Evolutionary conservation across 108 stramenopile species (phyloP), one percentile per base, ranked within the genome.

Genomic region (Thalassiosira profunda): DNA sequence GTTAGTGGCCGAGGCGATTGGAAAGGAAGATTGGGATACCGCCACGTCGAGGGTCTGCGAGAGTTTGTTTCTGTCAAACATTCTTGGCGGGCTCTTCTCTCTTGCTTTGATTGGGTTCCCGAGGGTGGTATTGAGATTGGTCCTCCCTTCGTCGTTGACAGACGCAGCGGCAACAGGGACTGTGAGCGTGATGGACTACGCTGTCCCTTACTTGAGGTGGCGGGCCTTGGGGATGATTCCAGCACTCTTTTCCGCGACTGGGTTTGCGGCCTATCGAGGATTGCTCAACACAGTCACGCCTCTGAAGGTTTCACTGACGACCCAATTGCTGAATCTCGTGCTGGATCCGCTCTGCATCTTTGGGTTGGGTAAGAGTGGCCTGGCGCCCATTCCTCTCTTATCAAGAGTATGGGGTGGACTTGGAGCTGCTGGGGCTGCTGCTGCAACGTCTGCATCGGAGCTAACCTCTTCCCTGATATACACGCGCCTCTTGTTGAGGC

Each of bases 211-310:
- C 60, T 63, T 95, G 34, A 73, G 87, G 24, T 74, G 71, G 42
- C 67, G 93, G 59, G 89, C 89, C 0, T 60, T 95, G 25, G 72
- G 83, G 26, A 87, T 92, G 80, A 51, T 92, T 4, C 93, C 93
- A 11, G 87, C 88, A 1, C 57, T 95, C 5, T 59, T 89, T 30
- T 75, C 90, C 0, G 72, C 89, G 6, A 89, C 84, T 17, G 89
- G 90, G 23, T 92, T 88, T 57, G 88, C 93, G 1, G 89, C 87
- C 0, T 95, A 87, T 67, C 84, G 91, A 5, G 93, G 81, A 43
- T 37, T 92, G 33, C 61, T 95, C 25, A 84, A 95, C 60, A 90
- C 89, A 0, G 79, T 88, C n/a, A 95, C 93, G 5, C 93, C 93
- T 3, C 61, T 95, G 43, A 91, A 88, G 62, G 87, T 94, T 3